These are phyloP conservation scores for Mucuna pruriens DNA, from an alignment of 306 rosid species.

Conservation along the genomic window DNA sequence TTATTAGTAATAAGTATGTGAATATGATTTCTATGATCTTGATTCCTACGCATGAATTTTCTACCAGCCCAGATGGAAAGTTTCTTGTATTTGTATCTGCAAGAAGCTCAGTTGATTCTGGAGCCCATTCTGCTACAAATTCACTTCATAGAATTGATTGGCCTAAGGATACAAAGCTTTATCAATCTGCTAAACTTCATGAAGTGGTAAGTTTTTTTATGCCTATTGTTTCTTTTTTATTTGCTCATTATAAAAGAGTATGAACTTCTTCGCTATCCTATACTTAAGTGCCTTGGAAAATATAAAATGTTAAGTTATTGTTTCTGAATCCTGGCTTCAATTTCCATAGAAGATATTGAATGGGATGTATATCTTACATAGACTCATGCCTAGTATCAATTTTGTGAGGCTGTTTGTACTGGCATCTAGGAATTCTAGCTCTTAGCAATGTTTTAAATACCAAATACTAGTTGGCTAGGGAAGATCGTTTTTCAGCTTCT, in stretches of 20 bases:
- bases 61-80: conserved; percentile 92
- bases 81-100: conserved; percentile 82
- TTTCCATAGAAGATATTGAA: neutral
- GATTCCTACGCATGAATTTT: conserved; percentile 38
- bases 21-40: conserved; percentile 27
- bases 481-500: conserved; percentile 4
- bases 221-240: conserved; percentile 11
- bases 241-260: conserved; percentile 2
- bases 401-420: conserved; percentile 17
- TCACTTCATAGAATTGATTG: conserved; percentile 95
- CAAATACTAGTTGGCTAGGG: neutral
- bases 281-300: neutral
- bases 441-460: conserved; percentile 20
- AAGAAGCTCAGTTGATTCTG: conserved; percentile 83
- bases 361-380: conserved; percentile 10
- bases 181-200: conserved; percentile 55
- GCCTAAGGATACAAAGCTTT: conserved; percentile 55
- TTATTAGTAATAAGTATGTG: conserved; percentile 24
- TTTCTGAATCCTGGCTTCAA: conserved; percentile 18
- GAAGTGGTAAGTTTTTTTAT: conserved; percentile 70
- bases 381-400: neutral
- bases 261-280: conserved; percentile 15
- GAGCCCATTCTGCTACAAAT: conserved; percentile 86
- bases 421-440: neutral
- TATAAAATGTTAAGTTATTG: conserved; percentile 16